A percentile compares a stretch with the other conserved stretches of the same genome.
Evolutionary conservation across 495 filamentous ascomycete species (phyloP).

Genomic region (Podospora fimiseda): DNA sequence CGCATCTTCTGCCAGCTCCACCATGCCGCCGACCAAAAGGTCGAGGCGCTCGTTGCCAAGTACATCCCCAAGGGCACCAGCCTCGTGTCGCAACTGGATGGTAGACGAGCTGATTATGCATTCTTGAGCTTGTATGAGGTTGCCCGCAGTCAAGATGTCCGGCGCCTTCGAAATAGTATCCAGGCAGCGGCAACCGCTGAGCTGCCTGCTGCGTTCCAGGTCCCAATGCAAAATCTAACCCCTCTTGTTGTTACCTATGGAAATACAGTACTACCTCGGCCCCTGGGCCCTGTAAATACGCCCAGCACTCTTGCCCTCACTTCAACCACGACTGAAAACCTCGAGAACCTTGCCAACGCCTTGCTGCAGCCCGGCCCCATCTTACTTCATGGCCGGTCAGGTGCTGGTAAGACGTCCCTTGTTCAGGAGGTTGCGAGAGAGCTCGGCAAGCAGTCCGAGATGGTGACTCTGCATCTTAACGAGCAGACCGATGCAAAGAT

Average conservation of each 20-base stretch:
- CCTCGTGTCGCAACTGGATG: conserved; percentile 69
- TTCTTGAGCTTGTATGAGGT: conserved; percentile 82
- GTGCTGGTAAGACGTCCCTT: conserved; percentile 83
- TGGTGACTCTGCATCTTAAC: conserved; percentile 91
- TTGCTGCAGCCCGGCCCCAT: conserved; percentile 62
- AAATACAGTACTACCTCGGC: conserved; percentile 61
- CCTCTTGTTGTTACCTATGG: conserved; percentile 43
- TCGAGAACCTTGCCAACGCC: conserved; percentile 57
- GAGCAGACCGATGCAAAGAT: conserved; percentile 97
- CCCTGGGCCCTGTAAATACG: conserved; percentile 43
- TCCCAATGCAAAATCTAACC: conserved; percentile 32
- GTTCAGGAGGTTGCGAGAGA: conserved; percentile 75
- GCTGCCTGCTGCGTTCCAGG: conserved; percentile 17
- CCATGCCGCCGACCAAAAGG: conserved; percentile 70
- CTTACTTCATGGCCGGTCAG: conserved; percentile 74
- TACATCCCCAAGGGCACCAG: conserved; percentile 54
- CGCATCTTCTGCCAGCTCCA: conserved; percentile 72
- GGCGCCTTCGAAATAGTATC: conserved; percentile 36
- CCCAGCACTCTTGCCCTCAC: conserved; percentile 62
- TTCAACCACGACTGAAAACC: conserved; percentile 60
- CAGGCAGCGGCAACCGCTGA: conserved; percentile 9
- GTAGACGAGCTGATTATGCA: conserved; percentile 68
- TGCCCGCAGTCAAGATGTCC: conserved; percentile 37
- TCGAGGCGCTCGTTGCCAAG: conserved; percentile 59
- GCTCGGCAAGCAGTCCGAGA: conserved; percentile 62